Percentiles rank a stretch among this genome's conserved stretches.
phyloP scores from a whole-genome alignment of 2,329 filamentous ascomycete species.

The Aureobasidium sp. region DNA sequence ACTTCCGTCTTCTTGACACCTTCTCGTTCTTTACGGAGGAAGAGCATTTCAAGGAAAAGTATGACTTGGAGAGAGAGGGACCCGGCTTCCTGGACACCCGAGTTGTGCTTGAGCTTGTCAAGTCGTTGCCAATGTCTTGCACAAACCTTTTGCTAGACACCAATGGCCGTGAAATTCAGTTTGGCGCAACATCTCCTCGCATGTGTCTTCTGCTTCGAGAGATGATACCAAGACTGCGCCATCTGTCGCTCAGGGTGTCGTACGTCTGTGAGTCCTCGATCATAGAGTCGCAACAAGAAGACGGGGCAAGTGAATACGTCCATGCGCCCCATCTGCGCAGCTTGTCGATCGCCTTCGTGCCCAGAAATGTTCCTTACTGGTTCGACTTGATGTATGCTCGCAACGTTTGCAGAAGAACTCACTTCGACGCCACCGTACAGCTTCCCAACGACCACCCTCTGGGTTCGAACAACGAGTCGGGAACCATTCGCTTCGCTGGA shows the following conservation, averaged over 20 bases:
- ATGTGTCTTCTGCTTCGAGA: background rate
- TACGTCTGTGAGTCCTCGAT: background rate
- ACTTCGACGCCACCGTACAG: background rate
- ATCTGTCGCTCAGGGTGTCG: background rate
- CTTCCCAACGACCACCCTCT: background rate
- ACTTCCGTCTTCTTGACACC: background rate
- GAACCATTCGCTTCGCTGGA: background rate
- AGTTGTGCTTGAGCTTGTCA: background rate
- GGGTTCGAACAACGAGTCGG: background rate
- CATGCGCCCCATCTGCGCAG: background rate
- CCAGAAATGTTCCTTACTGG: background rate
- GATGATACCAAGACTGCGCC: background rate
- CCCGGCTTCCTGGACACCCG: background rate
- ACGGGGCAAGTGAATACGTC: background rate
- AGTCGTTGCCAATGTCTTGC: background rate
- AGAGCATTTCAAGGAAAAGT: background rate
- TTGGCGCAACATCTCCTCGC: background rate
- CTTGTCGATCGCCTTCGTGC: background rate
- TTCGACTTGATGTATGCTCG: slow-evolving; percentile 4
- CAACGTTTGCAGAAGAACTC: background rate
- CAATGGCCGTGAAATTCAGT: background rate
- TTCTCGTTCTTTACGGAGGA: background rate
- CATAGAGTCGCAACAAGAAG: background rate
- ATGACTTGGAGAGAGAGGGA: background rate
- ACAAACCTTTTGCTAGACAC: background rate